Base-by-base conservation (phyloP, 495 filamentous ascomycete species). In the Aspergillus steynii region DNA sequence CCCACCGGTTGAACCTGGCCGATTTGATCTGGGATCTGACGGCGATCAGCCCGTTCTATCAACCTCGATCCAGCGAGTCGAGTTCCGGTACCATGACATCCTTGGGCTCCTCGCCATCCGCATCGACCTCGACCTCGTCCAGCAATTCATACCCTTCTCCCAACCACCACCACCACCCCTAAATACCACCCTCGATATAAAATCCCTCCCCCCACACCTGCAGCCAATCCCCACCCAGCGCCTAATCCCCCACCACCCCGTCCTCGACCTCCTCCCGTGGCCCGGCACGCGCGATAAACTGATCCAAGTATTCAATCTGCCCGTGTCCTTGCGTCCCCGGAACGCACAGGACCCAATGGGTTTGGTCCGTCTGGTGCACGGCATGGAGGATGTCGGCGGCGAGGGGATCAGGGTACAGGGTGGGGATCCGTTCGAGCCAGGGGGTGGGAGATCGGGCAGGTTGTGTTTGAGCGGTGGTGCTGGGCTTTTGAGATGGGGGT, bases 201-300 rank as follows among this genome's bases (percentile, higher is more conserved):
- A 46, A 10, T 60, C 59, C 9, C 55, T 75, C n/a, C 71, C 73
- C 29, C 12, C 27, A 0, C 68, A 75, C 50, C 60, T 75, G 5
- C 67, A 55, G 10, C 73, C 69, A 51, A 75, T 71, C 0, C 12
- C 10, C 25, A 67, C 62, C 14, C 71, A 74, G 47, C 64, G 56
- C 48, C 42, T 61, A 1, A 64, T 80, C 53, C 75, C 77, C 5
- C 80, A 84, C 62, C 82, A 84, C 61, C 81, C 82, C 1, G 46
- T 83, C 10, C 46, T 83, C 3, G 81, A 84, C 63, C 58, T 80
- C 27, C 66, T 83, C 1, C 81, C 81, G 7, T 84, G 82, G 82
- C 80, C 81, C 0, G 64, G 59, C 15, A 71, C 73, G 15, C 74
- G 82, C 29, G 74, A 80, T 45, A 79, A 79, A 57, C 56, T 81